Percentiles rank a stretch among this genome's conserved stretches.
phyloP scores from a whole-genome alignment of 108 stramenopile genomes.

The Pseudonitzschia pungens region DNA sequence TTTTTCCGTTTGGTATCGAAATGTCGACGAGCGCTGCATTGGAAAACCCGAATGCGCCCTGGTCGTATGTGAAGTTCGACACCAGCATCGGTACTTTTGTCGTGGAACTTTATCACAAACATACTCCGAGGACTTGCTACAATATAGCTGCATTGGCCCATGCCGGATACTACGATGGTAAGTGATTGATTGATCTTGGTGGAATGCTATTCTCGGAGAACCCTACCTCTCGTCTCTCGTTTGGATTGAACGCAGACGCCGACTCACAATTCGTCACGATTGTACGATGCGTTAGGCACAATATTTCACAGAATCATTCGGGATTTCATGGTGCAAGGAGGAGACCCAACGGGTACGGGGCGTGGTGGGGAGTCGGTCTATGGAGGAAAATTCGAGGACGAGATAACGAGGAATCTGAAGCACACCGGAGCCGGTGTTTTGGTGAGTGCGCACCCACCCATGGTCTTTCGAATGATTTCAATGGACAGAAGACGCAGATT shows the following conservation, averaged over 20 bases:
- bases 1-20: too few relatives aligned
- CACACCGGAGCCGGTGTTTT: constrained; percentile 89
- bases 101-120: constrained; percentile 79
- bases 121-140: constrained; percentile 79
- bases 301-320: constrained; percentile 94
- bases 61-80: constrained; percentile 79
- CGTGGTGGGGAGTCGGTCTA: constrained; percentile 79
- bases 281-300: constrained; percentile 35
- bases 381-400: constrained; percentile 91
- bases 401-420: constrained; percentile 84
- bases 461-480: neutral
- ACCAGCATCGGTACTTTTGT: constrained; percentile 74
- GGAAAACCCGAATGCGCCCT: constrained; percentile 41
- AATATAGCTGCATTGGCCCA: constrained; percentile 87
- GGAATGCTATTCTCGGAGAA: neutral
- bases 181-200: neutral
- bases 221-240: too few relatives aligned
- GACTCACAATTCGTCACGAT: neutral
- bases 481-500: neutral
- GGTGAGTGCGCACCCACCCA: constrained; percentile 1
- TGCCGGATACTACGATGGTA: constrained; percentile 89
- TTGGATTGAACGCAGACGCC: too few relatives aligned
- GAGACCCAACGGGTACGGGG: constrained; percentile 93
- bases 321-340: constrained; percentile 96
- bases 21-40: neutral